Evolutionary conservation across 768 basidiomycete species (phyloP).

Genomic region (Kwoniella sp.): DNA sequence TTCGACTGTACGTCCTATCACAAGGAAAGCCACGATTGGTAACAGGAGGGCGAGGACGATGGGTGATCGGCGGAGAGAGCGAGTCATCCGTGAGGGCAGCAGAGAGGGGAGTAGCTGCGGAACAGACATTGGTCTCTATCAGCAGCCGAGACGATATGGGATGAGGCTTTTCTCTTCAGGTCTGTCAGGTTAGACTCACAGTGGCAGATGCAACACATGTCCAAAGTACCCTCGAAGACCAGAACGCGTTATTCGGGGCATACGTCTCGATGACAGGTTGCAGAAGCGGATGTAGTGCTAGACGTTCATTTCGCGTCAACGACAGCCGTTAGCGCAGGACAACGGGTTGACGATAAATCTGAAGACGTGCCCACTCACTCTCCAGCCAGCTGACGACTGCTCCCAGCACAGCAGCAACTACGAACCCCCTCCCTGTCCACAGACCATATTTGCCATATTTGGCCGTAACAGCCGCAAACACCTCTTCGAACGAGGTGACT

Average conservation of each 20-base stretch:
- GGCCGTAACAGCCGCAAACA: conserved; percentile 41
- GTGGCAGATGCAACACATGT: conserved; percentile 36
- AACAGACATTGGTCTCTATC: background rate
- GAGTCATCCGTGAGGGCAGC: conserved; percentile 38
- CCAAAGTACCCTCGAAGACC: conserved; percentile 43
- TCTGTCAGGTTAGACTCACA: no score
- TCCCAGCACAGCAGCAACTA: conserved; percentile 40
- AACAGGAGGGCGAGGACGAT: conserved; percentile 41
- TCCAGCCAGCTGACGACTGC: conserved; percentile 47
- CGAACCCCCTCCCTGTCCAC: conserved; percentile 39
- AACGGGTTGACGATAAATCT: no score
- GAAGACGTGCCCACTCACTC: conserved; percentile 48
- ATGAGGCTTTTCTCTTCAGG: no score
- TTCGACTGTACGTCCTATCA: conserved; percentile 54
- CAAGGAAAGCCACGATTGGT: conserved; percentile 49
- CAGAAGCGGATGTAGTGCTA: conserved; percentile 48
- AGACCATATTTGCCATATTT: conserved; percentile 39
- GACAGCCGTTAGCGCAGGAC: no score
- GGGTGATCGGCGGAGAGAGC: conserved; percentile 32
- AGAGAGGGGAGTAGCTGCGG: conserved; percentile 48
- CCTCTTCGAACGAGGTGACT: conserved; percentile 52
- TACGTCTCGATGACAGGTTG: conserved; percentile 40
- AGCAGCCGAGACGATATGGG: no score
- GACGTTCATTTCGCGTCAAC: conserved; percentile 2
- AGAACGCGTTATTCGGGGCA: conserved; percentile 28